Percentiles rank a stretch among this genome's conserved stretches.
phyloP scores from a whole-genome alignment of 768 basidiomycete genomes.

The Pleurotus ostreatus region DNA sequence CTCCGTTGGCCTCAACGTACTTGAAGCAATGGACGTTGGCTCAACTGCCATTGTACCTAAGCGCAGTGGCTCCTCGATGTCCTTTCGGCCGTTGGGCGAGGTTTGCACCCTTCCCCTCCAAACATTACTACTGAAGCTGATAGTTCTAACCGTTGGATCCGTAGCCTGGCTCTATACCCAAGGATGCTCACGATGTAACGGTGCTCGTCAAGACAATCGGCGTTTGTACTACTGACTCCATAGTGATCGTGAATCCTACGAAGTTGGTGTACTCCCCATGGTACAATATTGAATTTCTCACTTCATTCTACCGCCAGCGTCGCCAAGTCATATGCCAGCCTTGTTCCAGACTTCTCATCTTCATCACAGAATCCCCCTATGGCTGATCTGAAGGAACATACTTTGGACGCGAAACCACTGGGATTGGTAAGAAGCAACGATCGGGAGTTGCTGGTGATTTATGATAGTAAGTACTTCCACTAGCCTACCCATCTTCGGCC shows the following conservation, averaged over 20 bases:
- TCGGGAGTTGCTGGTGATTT: conserved; percentile 65
- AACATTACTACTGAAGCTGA: neutral
- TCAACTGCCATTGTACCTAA: conserved; percentile 32
- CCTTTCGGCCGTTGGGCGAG: conserved; percentile 64
- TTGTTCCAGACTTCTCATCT: conserved; percentile 59
- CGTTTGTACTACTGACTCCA: conserved; percentile 59
- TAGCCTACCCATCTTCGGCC: neutral
- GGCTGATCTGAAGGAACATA: conserved; percentile 51
- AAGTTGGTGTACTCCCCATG: conserved; percentile 41
- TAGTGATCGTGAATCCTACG: conserved; percentile 63
- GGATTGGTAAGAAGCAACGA: conserved; percentile 57
- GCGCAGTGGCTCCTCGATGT: conserved; percentile 28
- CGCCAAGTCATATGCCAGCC: conserved; percentile 32
- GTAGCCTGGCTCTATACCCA: conserved; percentile 68
- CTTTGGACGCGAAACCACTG: conserved; percentile 57
- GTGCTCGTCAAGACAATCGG: conserved; percentile 60
- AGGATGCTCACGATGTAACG: conserved; percentile 60
- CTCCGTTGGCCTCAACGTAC: conserved; percentile 46
- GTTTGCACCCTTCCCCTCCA: conserved; percentile 32
- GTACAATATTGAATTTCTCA: neutral
- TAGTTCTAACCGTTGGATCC: too few relatives aligned
- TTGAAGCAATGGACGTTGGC: conserved; percentile 49
- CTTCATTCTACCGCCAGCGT: conserved; percentile 25
- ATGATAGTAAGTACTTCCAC: conserved; percentile 52
- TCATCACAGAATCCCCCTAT: conserved; percentile 32